These are phyloP conservation scores for Coniophora puteana DNA, from an alignment of 1,284 basidiomycete genomes.

Conservation along the genomic window DNA sequence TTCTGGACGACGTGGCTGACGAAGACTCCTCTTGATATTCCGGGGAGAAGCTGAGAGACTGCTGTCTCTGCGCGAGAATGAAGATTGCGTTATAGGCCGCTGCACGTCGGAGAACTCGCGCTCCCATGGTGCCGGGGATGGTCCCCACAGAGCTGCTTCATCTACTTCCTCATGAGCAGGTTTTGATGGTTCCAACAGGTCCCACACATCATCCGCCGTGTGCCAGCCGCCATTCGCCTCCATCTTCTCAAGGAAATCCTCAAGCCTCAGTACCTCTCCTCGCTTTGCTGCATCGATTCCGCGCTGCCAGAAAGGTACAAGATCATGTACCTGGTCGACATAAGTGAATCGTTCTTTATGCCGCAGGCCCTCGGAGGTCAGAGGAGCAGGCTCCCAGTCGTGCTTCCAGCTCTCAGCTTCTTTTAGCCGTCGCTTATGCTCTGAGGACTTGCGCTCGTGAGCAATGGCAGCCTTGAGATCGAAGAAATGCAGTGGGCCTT, in stretches of 20 bases:
- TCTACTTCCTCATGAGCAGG: constrained; percentile 16
- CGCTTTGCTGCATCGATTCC: constrained; percentile 49
- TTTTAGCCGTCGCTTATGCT: constrained; percentile 17
- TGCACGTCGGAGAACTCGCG: too few relatives aligned
- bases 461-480: constrained; percentile 16
- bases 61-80: too few relatives aligned
- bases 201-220: constrained; percentile 24
- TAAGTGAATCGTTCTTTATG: constrained; percentile 49
- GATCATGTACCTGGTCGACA: constrained; percentile 40
- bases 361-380: constrained; percentile 37
- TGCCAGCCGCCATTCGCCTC: constrained; percentile 27
- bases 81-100: too few relatives aligned
- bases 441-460: constrained; percentile 17
- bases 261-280: constrained; percentile 42
- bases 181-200: constrained; percentile 17
- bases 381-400: constrained; percentile 21
- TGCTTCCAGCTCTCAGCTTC: constrained; percentile 18
- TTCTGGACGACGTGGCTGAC: too few relatives aligned
- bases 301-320: constrained; percentile 53
- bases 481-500: constrained; percentile 13
- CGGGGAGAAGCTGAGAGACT: too few relatives aligned
- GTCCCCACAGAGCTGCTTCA: too few relatives aligned
- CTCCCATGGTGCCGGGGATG: too few relatives aligned
- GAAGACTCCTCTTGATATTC: too few relatives aligned
- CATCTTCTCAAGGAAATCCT: constrained; percentile 45